Base-by-base conservation (phyloP, 1,284 basidiomycete species). In the Heterobasidion occidentale region DNA sequence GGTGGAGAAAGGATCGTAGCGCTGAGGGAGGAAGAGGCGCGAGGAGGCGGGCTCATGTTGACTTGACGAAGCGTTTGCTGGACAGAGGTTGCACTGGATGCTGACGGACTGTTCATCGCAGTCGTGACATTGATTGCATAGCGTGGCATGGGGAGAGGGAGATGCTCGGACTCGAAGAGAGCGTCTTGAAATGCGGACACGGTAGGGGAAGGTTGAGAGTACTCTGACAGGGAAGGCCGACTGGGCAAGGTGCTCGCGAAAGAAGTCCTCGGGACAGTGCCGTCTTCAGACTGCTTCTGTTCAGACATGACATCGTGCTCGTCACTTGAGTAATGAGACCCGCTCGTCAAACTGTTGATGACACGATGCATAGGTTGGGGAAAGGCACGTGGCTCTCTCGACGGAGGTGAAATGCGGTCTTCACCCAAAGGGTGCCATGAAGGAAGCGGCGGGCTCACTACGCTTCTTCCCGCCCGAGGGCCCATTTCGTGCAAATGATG, bases 151-250 rank as follows among this genome's bases (percentile, higher is more conserved):
- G 66, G 64, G 19, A 42, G 35, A n/a, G 36, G 19, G 14, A 59
- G 62, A 44, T 63, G 64, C 38, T 70, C 71, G 3, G 70, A 61
- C 42, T 65, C 68, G 56, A 71, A 73, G 27, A 80, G 65, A 7
- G 76, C 78, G 60, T 88, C 85, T 36, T 81, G 79, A 69, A 90
- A 89, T 12, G 83, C 84, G 27, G 86, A 88, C 14, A 77, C 80
- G 1, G 86, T 85, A 1, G 87, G 87, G 3, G 86, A 89, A 4
- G 77, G 71, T 52, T 73, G 71, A 14, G 75, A 74, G 64, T 83
- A 83, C 54, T 82, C 78, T 7, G 82, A 84, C 35, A 81, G 61
- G 17, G 84, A 84, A 12, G 71, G 74, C 38, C 73, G 68, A 36
- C 56, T 61, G 7, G 66, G 72, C 59, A 61, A 67, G 56, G 61